Evolutionary conservation across 306 rosid genomes (phyloP).

Genomic region (barrel medic (Medicago truncatula)): DNA sequence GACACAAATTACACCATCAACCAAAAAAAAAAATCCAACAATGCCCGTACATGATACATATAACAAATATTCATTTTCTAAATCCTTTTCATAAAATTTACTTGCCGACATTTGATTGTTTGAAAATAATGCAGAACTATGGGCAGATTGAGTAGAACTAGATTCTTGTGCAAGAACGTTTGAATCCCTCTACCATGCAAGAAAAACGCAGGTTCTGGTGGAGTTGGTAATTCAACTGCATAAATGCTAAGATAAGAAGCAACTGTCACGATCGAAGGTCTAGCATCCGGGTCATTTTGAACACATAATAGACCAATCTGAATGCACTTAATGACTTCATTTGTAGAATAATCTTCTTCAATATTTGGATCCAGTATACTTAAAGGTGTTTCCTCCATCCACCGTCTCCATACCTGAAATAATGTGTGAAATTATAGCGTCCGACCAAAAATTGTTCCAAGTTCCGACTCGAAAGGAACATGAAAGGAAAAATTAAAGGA

Average conservation of each 20-base stretch:
- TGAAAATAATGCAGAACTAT: not conserved
- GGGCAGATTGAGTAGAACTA: not conserved
- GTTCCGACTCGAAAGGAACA: too few species aligned
- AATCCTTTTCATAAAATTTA: not conserved
- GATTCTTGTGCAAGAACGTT: too few species aligned
- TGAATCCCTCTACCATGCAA: not conserved
- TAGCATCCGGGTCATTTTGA: slow-evolving; percentile 49
- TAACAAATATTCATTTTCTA: too few species aligned
- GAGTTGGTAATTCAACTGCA: slow-evolving; percentile 38
- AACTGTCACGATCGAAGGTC: slow-evolving; percentile 50
- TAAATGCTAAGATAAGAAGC: slow-evolving; percentile 42
- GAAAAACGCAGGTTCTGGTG: slow-evolving; percentile 41
- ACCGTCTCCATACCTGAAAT: slow-evolving; percentile 16
- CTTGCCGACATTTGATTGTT: slow-evolving; percentile 13
- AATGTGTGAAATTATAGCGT: not conserved
- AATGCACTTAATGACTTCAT: slow-evolving; percentile 52
- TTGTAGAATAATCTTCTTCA: slow-evolving; percentile 26
- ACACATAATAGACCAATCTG: slow-evolving; percentile 55
- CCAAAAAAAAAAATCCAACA: too few species aligned
- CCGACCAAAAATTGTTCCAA: too few species aligned
- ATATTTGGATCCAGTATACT: slow-evolving; percentile 11
- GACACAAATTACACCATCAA: too few species aligned
- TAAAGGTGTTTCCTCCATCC: not conserved
- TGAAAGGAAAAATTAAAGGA: too few species aligned
- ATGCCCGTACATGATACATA: too few species aligned